Evolutionary conservation across 768 basidiomycete genomes (phyloP).

Genomic region (Paxillus involutus): DNA sequence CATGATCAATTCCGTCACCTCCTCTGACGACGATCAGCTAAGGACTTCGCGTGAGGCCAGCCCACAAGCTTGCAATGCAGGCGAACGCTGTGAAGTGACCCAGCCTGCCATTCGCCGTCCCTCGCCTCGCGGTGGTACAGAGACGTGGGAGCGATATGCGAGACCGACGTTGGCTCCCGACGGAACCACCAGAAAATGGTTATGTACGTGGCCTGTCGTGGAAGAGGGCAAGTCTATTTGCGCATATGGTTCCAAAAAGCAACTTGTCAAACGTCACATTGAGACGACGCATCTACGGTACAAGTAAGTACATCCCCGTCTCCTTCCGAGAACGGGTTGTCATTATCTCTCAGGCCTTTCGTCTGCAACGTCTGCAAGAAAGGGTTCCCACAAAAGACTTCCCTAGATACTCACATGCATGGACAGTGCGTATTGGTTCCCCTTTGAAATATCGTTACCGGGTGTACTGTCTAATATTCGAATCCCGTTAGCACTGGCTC

Average conservation of each 20-base stretch:
- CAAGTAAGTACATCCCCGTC: conserved; percentile 43
- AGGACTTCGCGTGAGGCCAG: conserved; percentile 29
- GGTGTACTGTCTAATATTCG: neutral
- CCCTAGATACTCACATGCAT: conserved; percentile 56
- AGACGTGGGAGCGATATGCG: conserved; percentile 35
- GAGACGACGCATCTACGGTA: conserved; percentile 60
- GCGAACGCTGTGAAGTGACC: conserved; percentile 19
- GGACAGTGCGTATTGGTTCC: conserved; percentile 41
- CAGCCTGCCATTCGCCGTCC: conserved; percentile 21
- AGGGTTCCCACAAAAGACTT: conserved; percentile 59
- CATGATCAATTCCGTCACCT: conserved; percentile 16
- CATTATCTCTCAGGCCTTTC: conserved; percentile 42
- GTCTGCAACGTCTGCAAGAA: conserved; percentile 52
- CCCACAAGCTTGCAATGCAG: conserved; percentile 31
- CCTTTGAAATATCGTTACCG: conserved; percentile 25
- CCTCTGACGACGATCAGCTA: conserved; percentile 30
- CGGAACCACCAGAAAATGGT: conserved; percentile 37
- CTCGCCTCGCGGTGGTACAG: conserved; percentile 27
- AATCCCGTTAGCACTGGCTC: conserved; percentile 49
- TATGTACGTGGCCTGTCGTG: conserved; percentile 41
- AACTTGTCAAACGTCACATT: conserved; percentile 68
- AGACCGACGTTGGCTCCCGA: conserved; percentile 32
- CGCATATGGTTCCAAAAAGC: conserved; percentile 52
- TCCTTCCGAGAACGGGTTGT: conserved; percentile 11
- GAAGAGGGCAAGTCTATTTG: conserved; percentile 35